Base-by-base conservation (phyloP, 2,329 filamentous ascomycete genomes). In the Claviceps sp. region DNA sequence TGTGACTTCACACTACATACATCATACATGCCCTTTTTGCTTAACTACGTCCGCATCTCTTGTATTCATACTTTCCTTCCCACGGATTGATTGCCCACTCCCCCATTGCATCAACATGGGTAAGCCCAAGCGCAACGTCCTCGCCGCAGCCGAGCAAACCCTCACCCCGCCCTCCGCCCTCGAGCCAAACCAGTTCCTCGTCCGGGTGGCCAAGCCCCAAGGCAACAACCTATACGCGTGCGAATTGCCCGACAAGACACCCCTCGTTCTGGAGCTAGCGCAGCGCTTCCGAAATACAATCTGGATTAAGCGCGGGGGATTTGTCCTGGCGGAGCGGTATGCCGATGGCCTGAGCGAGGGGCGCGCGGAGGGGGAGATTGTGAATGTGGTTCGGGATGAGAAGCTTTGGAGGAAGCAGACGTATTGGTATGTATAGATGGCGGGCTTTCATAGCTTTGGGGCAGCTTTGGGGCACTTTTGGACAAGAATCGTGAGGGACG, bases 341-440 rank as follows among this genome's bases (percentile, higher is more conserved):
- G 74, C 76, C 34, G 73, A 78, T 2, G 73, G 83, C 40, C 80
- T 82, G 30, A 80, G 82, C 50, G 83, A 85, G 45, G 89, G 89
- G 61, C 89, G 89, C 66, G 78, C 95, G 13, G 77, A 80, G 50
- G 93, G 91, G 14, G 88, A 95, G 67, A 96, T 98, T 61, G 76
- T 95, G 59, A 96, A 96, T 63, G 81, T 97, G 39, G 89, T 97
- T 40, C 77, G 88, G 40, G 89, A 96, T 62, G 90, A 96, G 72
- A 94, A 88, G 70, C 75, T 76, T 44, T 98, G 93, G 93, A 81
- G 89, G 62, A 95, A 95, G 70, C 82, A 86, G 71, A 62, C 74
- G 10, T 98, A 91, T 65, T 97, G 93, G 93, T 91, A 62, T 47
- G 39, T 50, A 52, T 34, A 34, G 30, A 11, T 34, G 30, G 30